Conservation (phyloP, 805 yeast genomes). For the Monosporozyma siamensis region DNA sequence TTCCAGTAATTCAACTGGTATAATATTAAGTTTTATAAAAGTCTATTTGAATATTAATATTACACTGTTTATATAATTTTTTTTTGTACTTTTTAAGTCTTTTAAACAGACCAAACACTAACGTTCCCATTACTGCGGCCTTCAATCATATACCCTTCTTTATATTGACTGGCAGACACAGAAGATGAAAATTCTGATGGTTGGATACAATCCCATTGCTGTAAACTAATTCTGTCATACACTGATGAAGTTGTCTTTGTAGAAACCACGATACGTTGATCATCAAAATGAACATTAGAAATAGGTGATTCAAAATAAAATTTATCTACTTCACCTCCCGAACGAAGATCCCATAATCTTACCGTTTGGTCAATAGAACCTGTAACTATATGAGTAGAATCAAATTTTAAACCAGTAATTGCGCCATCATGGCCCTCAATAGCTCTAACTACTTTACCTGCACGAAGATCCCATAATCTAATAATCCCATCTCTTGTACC, state of each 20-base stretch:
- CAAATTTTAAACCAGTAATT: conserved; percentile 58
- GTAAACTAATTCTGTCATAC: conserved; percentile 46
- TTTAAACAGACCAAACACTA: conserved; percentile 51
- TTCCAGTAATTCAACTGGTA: too few relatives aligned
- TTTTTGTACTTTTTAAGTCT: background rate
- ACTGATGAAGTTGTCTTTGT: conserved; percentile 39
- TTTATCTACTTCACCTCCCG: conserved; percentile 51
- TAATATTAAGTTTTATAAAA: too few relatives aligned
- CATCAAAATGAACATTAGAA: conserved; percentile 48
- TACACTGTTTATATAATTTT: background rate
- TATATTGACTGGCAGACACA: conserved; percentile 51
- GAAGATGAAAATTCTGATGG: conserved; percentile 47
- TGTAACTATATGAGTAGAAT: conserved; percentile 49
- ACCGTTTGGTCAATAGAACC: conserved; percentile 55
- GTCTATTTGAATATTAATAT: too few relatives aligned
- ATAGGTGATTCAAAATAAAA: conserved; percentile 52
- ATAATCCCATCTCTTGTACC: conserved; percentile 72
- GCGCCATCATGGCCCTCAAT: conserved; percentile 61
- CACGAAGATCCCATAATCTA: conserved; percentile 65
- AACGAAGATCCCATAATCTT: conserved; percentile 63
- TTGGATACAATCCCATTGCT: conserved; percentile 46
- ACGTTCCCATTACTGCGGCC: conserved; percentile 53
- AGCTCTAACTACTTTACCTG: conserved; percentile 55
- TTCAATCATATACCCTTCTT: conserved; percentile 57
- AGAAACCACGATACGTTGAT: conserved; percentile 45